Base-by-base conservation (phyloP, 2,329 filamentous ascomycete species). In the Epichloe gansuensis region DNA sequence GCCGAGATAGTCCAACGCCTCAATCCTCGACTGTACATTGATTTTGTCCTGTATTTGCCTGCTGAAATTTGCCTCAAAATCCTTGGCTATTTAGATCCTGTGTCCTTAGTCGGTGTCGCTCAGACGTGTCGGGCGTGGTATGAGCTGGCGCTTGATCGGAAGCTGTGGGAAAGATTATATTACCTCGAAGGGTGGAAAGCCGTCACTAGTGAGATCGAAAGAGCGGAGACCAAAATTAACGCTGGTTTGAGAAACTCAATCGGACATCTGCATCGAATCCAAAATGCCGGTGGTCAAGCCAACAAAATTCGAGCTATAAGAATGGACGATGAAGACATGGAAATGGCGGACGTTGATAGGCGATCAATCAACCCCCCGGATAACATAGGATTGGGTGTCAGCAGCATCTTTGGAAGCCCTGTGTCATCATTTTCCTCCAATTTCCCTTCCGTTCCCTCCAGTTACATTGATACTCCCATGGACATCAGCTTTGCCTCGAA, bases 21-120 rank as follows among this genome's bases (percentile, higher is more conserved):
- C 17, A 86, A 84, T 56, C 87, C 89, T 4, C 78, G 90, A 50
- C 82, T 97, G 3, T 90, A 96, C 67, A 91, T 96, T 69, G 88
- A 98, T 68, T 95, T 95, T 51, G 82, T 95, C 42, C 74, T 81
- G 57, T 82, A 88, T 61, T 79, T 98, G 0, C 93, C 93, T 0
- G 82, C 87, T 27, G 93, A 98, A 66, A 86, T 98, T 60, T 94
- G 89, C 55, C 82, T 93, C 44, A 85, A 94, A 62, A 85, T 97
- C 44, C 83, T 98, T 43, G 84, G 85, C 15, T 93, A 89, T 63
- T 82, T 98, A 48, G 86, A 90, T 51, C 85, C 89, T 1, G 66
- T 81, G 31, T 93, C 89, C 0, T 74, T 98, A 40, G 75, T 97
- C 52, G 81, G 80, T 48, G 87, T 90, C 2, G 88, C 89, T 1